Evolutionary conservation across 306 rosid genomes (phyloP).

Genomic region (Cicer judaicum): DNA sequence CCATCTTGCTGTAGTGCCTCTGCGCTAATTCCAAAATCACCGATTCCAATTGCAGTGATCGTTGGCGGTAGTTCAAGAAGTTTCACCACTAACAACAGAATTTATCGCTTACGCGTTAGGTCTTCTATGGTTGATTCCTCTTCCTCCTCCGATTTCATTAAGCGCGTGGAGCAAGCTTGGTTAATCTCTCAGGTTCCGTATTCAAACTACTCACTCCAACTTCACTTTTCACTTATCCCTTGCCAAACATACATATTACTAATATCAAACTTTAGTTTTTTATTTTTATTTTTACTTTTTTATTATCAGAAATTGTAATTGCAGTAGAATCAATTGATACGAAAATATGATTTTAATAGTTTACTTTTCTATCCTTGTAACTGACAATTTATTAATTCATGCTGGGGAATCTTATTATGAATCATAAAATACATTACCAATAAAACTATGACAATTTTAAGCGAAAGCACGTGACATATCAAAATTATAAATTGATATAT

Average conservation of each 20-base stretch:
- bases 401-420: no score
- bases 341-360: no score
- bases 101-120: constrained; percentile 60
- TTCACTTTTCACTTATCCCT: neutral
- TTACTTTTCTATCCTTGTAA: no score
- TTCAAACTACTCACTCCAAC: neutral
- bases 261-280: neutral
- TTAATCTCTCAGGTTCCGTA: constrained; percentile 77
- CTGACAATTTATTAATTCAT: no score
- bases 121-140: constrained; percentile 76
- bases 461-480: no score
- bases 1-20: constrained; percentile 43
- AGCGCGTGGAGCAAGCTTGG: constrained; percentile 88
- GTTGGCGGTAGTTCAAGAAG: constrained; percentile 42
- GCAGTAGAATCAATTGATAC: no score
- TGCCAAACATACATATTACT: no score
- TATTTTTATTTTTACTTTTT: neutral
- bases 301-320: neutral
- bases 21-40: constrained; percentile 40
- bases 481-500: no score
- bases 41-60: neutral
- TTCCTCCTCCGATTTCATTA: constrained; percentile 65
- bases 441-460: no score
- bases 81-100: constrained; percentile 37
- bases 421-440: no score